Percentiles rank a stretch among this genome's conserved stretches.
Evolutionary conservation across 805 yeast species (phyloP).

Genomic region (Aciculoconidium aculeatum): DNA sequence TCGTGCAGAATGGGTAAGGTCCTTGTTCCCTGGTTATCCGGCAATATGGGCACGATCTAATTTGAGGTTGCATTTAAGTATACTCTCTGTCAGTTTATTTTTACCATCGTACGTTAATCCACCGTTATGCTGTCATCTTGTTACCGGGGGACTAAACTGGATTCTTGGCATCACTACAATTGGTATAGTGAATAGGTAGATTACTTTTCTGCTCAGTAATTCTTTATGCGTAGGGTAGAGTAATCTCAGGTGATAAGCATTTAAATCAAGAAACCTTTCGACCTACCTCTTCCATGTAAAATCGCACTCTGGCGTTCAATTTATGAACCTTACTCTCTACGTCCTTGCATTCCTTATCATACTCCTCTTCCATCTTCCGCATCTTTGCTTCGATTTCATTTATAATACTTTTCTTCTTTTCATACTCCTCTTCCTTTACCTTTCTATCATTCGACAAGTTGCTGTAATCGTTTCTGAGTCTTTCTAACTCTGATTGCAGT

Average conservation of each 20-base stretch:
- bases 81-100: no score
- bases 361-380: slow-evolving; percentile 32
- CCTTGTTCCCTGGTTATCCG: no score
- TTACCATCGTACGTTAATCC: no score
- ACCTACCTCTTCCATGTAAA: slow-evolving; percentile 48
- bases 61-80: no score
- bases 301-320: slow-evolving; percentile 48
- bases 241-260: slow-evolving; percentile 1
- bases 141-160: no score
- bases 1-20: no score
- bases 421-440: slow-evolving; percentile 43
- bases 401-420: slow-evolving; percentile 43
- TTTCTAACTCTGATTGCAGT: slow-evolving; percentile 36
- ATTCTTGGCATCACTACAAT: no score
- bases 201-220: no score
- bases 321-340: slow-evolving; percentile 49
- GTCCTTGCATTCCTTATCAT: slow-evolving; percentile 47
- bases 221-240: no score
- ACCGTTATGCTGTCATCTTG: no score
- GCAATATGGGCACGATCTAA: no score
- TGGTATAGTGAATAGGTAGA: no score
- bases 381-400: slow-evolving; percentile 38
- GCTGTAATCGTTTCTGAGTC: slow-evolving; percentile 41
- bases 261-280: slow-evolving; percentile 19
- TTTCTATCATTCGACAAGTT: slow-evolving; percentile 44